These are phyloP conservation scores for Pythium sukuiense DNA, from an alignment of 352 stramenopile species.

Conservation along the genomic window DNA sequence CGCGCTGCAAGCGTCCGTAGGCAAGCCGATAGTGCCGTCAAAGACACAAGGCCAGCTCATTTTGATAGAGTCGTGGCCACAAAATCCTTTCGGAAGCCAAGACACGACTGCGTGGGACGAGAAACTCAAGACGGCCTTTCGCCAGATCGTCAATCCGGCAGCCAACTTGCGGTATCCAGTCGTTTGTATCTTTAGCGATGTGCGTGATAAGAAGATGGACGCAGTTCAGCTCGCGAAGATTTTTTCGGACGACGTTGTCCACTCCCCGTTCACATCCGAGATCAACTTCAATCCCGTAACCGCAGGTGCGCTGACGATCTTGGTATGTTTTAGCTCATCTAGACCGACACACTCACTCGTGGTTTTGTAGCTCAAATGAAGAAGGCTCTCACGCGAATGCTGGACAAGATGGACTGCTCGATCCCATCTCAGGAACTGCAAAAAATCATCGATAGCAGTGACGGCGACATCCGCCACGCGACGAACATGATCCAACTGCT, in stretches of 20 bases:
- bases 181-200: conserved; percentile 83
- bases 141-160: conserved; percentile 45
- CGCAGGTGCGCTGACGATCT: conserved; percentile 34
- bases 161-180: conserved; percentile 49
- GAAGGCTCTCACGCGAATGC: conserved; percentile 54
- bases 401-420: conserved; percentile 34
- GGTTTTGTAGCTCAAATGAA: conserved; percentile 50
- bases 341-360: conserved; percentile 14
- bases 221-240: conserved; percentile 51
- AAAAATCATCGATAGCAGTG: conserved; percentile 56
- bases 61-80: conserved; percentile 76
- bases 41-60: conserved; percentile 44
- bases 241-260: conserved; percentile 69
- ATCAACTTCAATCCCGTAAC: conserved; percentile 84
- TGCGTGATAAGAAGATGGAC: conserved; percentile 75
- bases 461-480: conserved; percentile 78
- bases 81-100: conserved; percentile 39
- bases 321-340: not conserved
- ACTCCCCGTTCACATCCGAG: conserved; percentile 64
- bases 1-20: not conserved
- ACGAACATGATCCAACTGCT: conserved; percentile 75
- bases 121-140: conserved; percentile 56
- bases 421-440: conserved; percentile 37
- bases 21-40: not conserved
- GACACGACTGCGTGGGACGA: conserved; percentile 42